Evolutionary conservation across 1,284 basidiomycete genomes (phyloP).

Genomic region (Naganishia sp.): DNA sequence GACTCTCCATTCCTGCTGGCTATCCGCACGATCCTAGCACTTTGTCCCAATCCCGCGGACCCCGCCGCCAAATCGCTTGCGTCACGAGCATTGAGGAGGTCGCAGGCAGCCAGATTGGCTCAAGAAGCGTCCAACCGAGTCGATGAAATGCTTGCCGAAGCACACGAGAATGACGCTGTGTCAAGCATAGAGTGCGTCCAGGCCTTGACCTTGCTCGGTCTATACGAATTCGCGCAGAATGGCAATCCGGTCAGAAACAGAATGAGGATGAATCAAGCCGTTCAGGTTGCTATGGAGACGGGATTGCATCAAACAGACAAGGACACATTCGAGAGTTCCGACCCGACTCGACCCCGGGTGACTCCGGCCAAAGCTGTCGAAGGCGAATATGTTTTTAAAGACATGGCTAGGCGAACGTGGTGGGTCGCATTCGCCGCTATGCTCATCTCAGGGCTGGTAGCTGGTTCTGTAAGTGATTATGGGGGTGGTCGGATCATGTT

Average conservation of each 20-base stretch:
- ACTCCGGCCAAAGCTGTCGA: slow-evolving; percentile 41
- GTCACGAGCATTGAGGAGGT: slow-evolving; percentile 45
- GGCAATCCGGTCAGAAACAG: slow-evolving; percentile 43
- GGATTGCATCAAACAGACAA: slow-evolving; percentile 50
- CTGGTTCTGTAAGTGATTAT: slow-evolving; percentile 33
- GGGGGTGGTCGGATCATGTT: neutral
- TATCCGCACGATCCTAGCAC: slow-evolving; percentile 49
- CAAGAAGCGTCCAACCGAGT: slow-evolving; percentile 28
- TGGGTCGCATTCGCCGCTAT: slow-evolving; percentile 51
- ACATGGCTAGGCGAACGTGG: slow-evolving; percentile 53
- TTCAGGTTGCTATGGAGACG: slow-evolving; percentile 50
- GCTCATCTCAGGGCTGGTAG: slow-evolving; percentile 37
- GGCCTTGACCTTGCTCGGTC: slow-evolving; percentile 46
- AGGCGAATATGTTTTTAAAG: slow-evolving; percentile 48
- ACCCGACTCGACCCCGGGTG: slow-evolving; percentile 13
- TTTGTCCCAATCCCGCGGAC: slow-evolving; percentile 50
- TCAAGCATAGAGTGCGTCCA: slow-evolving; percentile 48
- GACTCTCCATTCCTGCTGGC: slow-evolving; percentile 53
- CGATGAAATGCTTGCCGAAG: slow-evolving; percentile 34
- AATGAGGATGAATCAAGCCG: slow-evolving; percentile 40
- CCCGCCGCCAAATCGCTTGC: slow-evolving; percentile 43
- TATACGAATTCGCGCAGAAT: slow-evolving; percentile 53
- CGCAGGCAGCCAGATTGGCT: slow-evolving; percentile 31
- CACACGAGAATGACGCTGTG: slow-evolving; percentile 31
- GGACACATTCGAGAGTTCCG: slow-evolving; percentile 19